phyloP scores from a whole-genome alignment of 2,329 filamentous ascomycete genomes.

The Bertia moriformis region DNA sequence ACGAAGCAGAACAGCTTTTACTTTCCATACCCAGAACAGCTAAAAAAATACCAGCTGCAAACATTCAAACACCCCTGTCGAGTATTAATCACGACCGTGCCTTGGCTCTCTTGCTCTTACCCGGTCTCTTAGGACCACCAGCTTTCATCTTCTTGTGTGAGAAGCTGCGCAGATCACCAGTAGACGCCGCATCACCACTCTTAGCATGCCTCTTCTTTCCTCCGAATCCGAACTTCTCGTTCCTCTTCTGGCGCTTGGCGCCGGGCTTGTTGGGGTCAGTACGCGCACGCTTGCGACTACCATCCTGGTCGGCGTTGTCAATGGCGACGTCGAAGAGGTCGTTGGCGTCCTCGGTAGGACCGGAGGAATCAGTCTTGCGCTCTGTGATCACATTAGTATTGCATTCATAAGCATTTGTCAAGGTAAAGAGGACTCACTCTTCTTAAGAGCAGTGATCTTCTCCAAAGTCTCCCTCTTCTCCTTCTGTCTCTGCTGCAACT shows the following conservation, averaged over 20 bases:
- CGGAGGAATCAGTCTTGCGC: slow-evolving; percentile 54
- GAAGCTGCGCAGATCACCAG: slow-evolving; percentile 67
- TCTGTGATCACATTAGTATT: slow-evolving; percentile 33
- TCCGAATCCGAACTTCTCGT: slow-evolving; percentile 87
- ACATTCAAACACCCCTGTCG: neutral
- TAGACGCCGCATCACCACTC: slow-evolving; percentile 76
- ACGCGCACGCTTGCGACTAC: slow-evolving; percentile 22
- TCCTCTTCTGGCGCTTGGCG: slow-evolving; percentile 78
- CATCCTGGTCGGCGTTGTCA: slow-evolving; percentile 37
- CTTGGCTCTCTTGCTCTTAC: slow-evolving; percentile 2
- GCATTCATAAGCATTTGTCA: neutral
- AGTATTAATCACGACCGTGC: neutral
- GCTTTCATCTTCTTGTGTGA: slow-evolving; percentile 76
- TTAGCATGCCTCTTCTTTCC: slow-evolving; percentile 88
- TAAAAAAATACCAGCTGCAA: too few relatives aligned
- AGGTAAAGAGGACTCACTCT: slow-evolving; percentile 51
- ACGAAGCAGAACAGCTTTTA: too few relatives aligned
- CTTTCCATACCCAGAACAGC: too few relatives aligned
- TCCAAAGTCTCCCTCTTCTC: slow-evolving; percentile 85
- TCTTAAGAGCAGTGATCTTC: slow-evolving; percentile 87
- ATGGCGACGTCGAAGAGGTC: slow-evolving; percentile 86
- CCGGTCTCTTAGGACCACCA: slow-evolving; percentile 4
- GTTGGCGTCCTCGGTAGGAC: slow-evolving; percentile 57
- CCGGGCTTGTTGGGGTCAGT: slow-evolving; percentile 27
- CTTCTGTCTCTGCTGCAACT: slow-evolving; percentile 85